A percentile compares a stretch with the other conserved stretches of the same genome.
phyloP scores from a whole-genome alignment of 2,329 filamentous ascomycete genomes.

The Aureobasidium vineae region DNA sequence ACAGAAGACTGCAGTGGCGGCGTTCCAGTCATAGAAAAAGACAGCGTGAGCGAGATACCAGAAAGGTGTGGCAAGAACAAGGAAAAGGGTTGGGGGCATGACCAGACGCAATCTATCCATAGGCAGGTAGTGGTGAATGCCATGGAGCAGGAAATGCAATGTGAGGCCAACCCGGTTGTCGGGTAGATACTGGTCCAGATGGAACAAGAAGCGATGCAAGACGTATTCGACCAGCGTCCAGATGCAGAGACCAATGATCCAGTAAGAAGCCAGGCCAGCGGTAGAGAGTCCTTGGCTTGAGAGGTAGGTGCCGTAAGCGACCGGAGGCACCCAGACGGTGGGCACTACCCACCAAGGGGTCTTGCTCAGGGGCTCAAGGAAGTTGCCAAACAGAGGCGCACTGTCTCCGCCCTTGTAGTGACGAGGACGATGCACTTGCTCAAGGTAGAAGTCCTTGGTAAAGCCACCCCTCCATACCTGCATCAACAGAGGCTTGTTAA shows the following conservation, averaged over 20 bases:
- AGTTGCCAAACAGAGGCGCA: constrained; percentile 94
- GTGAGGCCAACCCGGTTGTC: constrained; percentile 88
- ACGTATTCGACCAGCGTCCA: constrained; percentile 92
- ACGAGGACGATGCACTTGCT: constrained; percentile 91
- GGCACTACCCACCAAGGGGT: constrained; percentile 95
- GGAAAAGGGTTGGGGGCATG: constrained; percentile 90
- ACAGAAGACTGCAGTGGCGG: constrained; percentile 73
- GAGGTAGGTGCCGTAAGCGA: constrained; percentile 68
- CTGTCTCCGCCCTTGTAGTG: constrained; percentile 94
- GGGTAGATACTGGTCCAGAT: constrained; percentile 88
- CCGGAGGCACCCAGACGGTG: constrained; percentile 75
- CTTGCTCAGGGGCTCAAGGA: constrained; percentile 94
- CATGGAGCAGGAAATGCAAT: constrained; percentile 88
- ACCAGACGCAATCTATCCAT: constrained; percentile 98
- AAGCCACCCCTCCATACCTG: constrained; percentile 90
- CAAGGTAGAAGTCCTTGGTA: constrained; percentile 91
- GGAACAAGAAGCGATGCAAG: constrained; percentile 88
- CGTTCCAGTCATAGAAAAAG: constrained; percentile 82
- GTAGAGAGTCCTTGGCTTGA: constrained; percentile 59
- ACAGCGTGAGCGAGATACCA: constrained; percentile 84
- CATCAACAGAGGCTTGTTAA: constrained; percentile 76
- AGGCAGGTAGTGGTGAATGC: constrained; percentile 97
- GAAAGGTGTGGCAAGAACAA: constrained; percentile 81
- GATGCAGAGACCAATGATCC: constrained; percentile 66
- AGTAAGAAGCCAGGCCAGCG: constrained; percentile 58